Evolutionary conservation across 805 yeast genomes (phyloP), one percentile per base, ranked within the genome.

Genomic region (Phaffomyces opuntiae): DNA sequence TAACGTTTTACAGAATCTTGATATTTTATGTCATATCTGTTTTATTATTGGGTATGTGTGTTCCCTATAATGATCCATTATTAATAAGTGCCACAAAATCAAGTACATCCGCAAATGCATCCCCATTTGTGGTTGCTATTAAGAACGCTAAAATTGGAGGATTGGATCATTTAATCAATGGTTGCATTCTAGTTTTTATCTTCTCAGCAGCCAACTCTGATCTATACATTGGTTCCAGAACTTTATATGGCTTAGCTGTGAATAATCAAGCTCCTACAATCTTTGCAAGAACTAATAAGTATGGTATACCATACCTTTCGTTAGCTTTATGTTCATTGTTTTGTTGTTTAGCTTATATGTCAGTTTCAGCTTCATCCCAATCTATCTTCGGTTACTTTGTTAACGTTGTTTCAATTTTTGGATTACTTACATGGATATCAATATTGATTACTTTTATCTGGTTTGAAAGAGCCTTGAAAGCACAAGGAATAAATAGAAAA

Each of bases 71-170:
- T 51, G 81, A 80, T 58, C 72, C 74, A 36, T 53, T 64, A 40
- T 69, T 83, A 49, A 36, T 64, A 41, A 58, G 63, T 45, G 80
- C 80, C 14, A 72, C 78, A 16, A 73, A 78, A 42, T 61, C 67
- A 9, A 44, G 65, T n/a, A 65, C 77, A 2, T 69, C 70, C 38
- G 88, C 90, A 3, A 74, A 83, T 36, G 89, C 91, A 19, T 83
- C 93, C 14, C 95, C 96, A 36, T 87, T 86, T 57, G 90, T 86
- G 44, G 81, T 86, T 57, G 96, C 95, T 40, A 81, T 87, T 57
- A 75, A 75, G 50, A 75, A 74, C 53, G 85, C 88, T 16, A 63
- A 72, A 17, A 85, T 87, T 50, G 56, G 61, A 9, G 90, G 78
- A 1, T 67, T 87, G 50, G 89, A 89, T 35, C 84, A 82, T 53